Conservation (phyloP, 208 protist genomes). For the Trypanosoma theileri region DNA sequence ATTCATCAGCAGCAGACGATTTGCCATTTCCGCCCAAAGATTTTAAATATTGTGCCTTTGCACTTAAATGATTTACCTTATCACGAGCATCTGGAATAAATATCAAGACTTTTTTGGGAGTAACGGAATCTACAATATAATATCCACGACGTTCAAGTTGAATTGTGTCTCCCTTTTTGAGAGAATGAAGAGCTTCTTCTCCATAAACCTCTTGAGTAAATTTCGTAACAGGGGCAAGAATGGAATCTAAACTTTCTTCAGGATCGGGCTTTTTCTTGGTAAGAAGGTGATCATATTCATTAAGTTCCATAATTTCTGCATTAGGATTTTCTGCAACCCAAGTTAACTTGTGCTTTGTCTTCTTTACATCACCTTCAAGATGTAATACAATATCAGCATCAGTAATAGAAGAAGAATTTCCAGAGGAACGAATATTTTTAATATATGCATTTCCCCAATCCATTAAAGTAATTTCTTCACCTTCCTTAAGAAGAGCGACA, state of each 20-base stretch:
- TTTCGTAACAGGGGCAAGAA: slow-evolving; percentile 91
- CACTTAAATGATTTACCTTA: slow-evolving; percentile 90
- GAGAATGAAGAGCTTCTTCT: slow-evolving; percentile 78
- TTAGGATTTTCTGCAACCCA: slow-evolving; percentile 93
- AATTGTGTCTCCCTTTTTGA: slow-evolving; percentile 93
- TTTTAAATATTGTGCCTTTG: slow-evolving; percentile 90
- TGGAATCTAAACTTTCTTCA: slow-evolving; percentile 91
- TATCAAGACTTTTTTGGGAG: slow-evolving; percentile 68
- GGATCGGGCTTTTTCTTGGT: slow-evolving; percentile 96
- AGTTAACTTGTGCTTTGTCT: slow-evolving; percentile 98
- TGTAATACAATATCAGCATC: slow-evolving; percentile 82
- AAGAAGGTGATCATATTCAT: slow-evolving; percentile 97
- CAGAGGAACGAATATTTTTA: slow-evolving; percentile 63
- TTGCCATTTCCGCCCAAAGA: slow-evolving; percentile 46
- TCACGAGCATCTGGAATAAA: slow-evolving; percentile 87
- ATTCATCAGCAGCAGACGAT: slow-evolving; percentile 69
- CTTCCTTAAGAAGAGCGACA: slow-evolving; percentile 84
- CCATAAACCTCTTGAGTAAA: slow-evolving; percentile 77
- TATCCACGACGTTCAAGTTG: slow-evolving; percentile 98
- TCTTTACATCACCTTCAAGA: slow-evolving; percentile 95
- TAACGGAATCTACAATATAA: slow-evolving; percentile 95
- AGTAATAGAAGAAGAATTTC: slow-evolving; percentile 42
- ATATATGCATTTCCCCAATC: slow-evolving; percentile 97
- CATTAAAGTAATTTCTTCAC: slow-evolving; percentile 98
- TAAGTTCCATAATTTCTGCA: slow-evolving; percentile 68